Evolutionary conservation across 495 filamentous ascomycete genomes (phyloP), one percentile per base, ranked within the genome.

Genomic region (Talaromyces trachyspermus): DNA sequence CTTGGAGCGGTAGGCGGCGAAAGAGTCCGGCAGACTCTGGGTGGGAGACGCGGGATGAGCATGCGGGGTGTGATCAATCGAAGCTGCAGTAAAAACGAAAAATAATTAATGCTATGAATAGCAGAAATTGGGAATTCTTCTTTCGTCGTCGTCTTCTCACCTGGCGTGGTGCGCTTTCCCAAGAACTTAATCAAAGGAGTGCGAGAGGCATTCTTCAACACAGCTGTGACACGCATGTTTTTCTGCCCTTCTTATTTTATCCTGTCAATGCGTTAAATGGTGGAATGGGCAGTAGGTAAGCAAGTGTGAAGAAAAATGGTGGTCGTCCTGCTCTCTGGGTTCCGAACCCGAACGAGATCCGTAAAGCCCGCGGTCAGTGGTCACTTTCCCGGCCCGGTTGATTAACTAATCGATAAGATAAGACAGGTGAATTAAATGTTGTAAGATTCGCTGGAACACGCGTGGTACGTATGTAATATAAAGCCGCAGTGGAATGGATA

Each of bases 181-280:
- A 97, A 53, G 72, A 98, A 98, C 52, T 83, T 81, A 60, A 98
- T 98, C 65, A 95, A 69, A 43, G 88, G 88, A 32, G 78, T 84
- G 51, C 87, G 83, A 54, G 79, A 76, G 55, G 79, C 80, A 62
- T 80, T 79, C 57, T 81, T 78, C 49, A 91, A 74, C 54, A 69
- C 75, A 57, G 71, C 69, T 49, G 88, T 85, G 49, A 78, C 70
- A 58, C 75, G 80, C 83, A 91, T 82, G 54, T 51, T 75, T 62
- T 57, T 46, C 15, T 49, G 43, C 43, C 25, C 26, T 20, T 18
- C 37, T 42, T 22, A 11, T 42, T 17, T 17, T 10, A 24, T 26
- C n/a, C n/a, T n/a, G n/a, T n/a, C n/a, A n/a, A n/a, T n/a, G n/a
- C n/a, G n/a, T n/a, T n/a, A n/a, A n/a, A n/a, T n/a, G n/a, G n/a